Conservation (phyloP, 2,329 filamentous ascomycete species). For the Hypoxylon sp. region DNA sequence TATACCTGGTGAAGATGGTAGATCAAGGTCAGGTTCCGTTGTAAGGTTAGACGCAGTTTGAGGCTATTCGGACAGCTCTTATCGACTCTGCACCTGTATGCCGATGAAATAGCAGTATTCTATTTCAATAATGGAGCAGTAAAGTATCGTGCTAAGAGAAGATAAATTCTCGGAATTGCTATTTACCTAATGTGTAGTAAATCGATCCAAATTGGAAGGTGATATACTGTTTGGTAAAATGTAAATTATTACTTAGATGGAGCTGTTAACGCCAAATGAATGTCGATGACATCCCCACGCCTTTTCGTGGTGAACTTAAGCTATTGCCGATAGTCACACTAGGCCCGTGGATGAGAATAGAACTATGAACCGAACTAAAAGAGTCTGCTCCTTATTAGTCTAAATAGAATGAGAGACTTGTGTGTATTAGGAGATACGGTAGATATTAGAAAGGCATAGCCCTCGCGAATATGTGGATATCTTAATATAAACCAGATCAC, state of each 20-base stretch:
- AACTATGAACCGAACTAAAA: background rate
- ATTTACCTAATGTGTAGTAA: no score
- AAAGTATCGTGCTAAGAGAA: no score
- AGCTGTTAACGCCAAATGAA: background rate
- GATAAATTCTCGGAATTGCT: no score
- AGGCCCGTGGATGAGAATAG: background rate
- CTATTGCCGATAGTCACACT: background rate
- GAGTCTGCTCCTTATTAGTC: background rate
- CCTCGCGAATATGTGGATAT: background rate
- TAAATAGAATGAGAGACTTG: background rate
- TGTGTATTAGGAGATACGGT: no score
- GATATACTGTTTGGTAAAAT: background rate
- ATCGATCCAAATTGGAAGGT: background rate
- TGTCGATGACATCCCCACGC: background rate
- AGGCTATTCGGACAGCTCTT: background rate
- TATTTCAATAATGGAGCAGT: background rate
- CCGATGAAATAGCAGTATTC: background rate
- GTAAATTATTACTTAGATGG: background rate
- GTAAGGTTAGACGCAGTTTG: slow-evolving; percentile 17
- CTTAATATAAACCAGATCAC: background rate
- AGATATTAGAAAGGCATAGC: background rate
- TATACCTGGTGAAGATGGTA: slow-evolving; percentile 1
- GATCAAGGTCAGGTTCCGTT: slow-evolving; percentile 22
- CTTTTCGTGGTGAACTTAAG: background rate
- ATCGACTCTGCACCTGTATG: background rate